Base-by-base conservation (phyloP, 768 basidiomycete species). In the Hysterangium stoloniferum region DNA sequence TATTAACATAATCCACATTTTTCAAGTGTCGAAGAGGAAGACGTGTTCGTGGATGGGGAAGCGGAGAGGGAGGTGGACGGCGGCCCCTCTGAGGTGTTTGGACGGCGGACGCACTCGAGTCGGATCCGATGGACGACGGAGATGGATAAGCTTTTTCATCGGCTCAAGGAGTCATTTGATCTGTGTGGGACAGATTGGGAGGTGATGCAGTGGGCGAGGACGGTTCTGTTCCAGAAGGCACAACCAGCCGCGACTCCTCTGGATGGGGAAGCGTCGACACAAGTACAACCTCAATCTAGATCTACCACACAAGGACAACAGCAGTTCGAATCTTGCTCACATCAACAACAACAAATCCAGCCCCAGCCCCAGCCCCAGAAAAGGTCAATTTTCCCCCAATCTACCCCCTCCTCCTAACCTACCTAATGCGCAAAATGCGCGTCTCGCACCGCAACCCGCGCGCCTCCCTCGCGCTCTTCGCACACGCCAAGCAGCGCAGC, bases 391-490 rank as follows among this genome's bases (percentile, higher is more conserved):
- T n/a, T n/a, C n/a, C n/a, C 77, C 80, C 77, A 0, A 72, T 78
- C 17, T 95, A 94, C 60, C 80, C 89, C 0, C 75, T 81, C 55
- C 68, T 92, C 29, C 73, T 96, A 50, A 81, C 86, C 4, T 73
- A 77, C 40, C 78, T 93, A 49, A 90, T 96, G 77, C 72, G 72
- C 24, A 72, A 78, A 9, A 84, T 93, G 62, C 79, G 93, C 20
- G 84, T 82, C 58, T 83, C 79, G 45, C 92, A 86, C 64, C 65
- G 65, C 15, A 82, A 92, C 53, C 91, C 93, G 1, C 75, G 90
- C 59, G 74, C 91, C 24, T 82, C 92, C 1, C 75, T 97, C 15
- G 74, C 83, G 17, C 74, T 95, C 22, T 97, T 96, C 69, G 72
- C 83, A 44, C 76, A 92, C 62, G 86, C 90, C 0, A 78, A 82